Evolutionary conservation across 176 grass and related monocot genomes (phyloP).

Genomic region (Lolium rigidum): DNA sequence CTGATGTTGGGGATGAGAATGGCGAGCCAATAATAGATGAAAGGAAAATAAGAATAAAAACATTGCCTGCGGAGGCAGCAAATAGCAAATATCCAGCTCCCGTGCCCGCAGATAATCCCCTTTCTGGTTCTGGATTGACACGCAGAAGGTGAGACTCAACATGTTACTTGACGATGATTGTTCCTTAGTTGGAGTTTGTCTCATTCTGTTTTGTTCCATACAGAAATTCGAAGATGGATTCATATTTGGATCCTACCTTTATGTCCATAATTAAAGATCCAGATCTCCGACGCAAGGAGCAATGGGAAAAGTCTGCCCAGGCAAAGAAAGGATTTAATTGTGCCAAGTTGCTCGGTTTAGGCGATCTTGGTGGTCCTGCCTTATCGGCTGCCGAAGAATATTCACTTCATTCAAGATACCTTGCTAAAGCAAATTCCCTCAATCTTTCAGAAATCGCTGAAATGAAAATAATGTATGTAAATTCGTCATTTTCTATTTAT

Average conservation of each 20-base stretch:
- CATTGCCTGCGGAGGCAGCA: constrained; percentile 66
- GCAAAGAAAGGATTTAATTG: constrained; percentile 90
- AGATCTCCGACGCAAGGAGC: constrained; percentile 76
- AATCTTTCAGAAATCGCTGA: constrained; percentile 98
- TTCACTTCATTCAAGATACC: constrained; percentile 93
- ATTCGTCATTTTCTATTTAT: constrained; percentile 8
- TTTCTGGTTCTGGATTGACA: constrained; percentile 75
- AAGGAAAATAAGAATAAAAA: constrained; percentile 98
- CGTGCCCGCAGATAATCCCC: constrained; percentile 51
- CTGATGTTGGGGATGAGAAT: constrained; percentile 99
- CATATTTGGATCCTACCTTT: constrained; percentile 89
- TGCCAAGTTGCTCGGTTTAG: constrained; percentile 89
- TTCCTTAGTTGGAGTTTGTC: background rate
- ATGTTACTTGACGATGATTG: constrained; percentile 6
- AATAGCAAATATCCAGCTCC: constrained; percentile 43
- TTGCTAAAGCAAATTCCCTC: constrained; percentile 97
- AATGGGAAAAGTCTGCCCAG: constrained; percentile 83
- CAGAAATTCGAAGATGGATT: constrained; percentile 89
- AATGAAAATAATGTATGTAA: constrained; percentile 98
- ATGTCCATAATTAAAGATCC: constrained; percentile 99
- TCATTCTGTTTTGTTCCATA: constrained; percentile 5
- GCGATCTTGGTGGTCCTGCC: constrained; percentile 78
- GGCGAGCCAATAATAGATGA: constrained; percentile 96
- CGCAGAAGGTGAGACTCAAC: constrained; percentile 56
- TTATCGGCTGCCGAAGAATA: constrained; percentile 96